These are phyloP conservation scores for Alnus glutinosa DNA, from an alignment of 306 rosid species.

Conservation along the genomic window DNA sequence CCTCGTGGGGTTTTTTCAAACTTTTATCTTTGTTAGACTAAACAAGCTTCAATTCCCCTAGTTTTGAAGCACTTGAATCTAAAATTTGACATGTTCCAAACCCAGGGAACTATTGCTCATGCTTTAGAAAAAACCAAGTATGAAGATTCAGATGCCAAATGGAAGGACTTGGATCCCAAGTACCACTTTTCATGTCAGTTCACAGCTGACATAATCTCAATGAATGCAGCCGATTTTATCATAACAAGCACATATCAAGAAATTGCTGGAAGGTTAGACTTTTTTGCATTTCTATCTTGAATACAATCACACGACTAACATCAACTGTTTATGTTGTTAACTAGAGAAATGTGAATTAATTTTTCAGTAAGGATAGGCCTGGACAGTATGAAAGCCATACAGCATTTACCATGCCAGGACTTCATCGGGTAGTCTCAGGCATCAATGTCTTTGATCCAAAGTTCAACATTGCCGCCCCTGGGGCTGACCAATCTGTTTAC, in stretches of 20 bases:
- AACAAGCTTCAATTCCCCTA: too few relatives aligned
- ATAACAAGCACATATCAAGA: constrained; percentile 95
- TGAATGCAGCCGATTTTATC: constrained; percentile 92
- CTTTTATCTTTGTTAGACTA: not conserved
- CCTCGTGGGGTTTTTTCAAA: not conserved
- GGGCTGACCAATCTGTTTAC: constrained; percentile 80
- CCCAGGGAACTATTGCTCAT: constrained; percentile 88
- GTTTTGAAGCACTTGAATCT: constrained; percentile 9
- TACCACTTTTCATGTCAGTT: constrained; percentile 97
- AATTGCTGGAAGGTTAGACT: constrained; percentile 86
- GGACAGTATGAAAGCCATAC: constrained; percentile 92
- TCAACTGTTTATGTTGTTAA: not conserved
- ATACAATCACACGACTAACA: not conserved
- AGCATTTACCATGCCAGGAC: constrained; percentile 88
- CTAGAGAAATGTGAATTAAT: not conserved
- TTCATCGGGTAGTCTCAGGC: constrained; percentile 88
- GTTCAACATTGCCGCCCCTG: constrained; percentile 93
- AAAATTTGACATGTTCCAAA: constrained; percentile 12
- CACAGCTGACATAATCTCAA: constrained; percentile 77
- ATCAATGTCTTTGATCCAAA: constrained; percentile 91
- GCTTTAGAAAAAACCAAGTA: constrained; percentile 93
- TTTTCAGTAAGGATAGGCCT: constrained; percentile 82
- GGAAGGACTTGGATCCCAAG: constrained; percentile 88
- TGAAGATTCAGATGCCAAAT: constrained; percentile 86
- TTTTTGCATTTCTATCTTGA: not conserved